A percentile compares a stretch with the other conserved stretches of the same genome.
Conservation (phyloP, 768 basidiomycete species). For the Lactarius sp. region DNA sequence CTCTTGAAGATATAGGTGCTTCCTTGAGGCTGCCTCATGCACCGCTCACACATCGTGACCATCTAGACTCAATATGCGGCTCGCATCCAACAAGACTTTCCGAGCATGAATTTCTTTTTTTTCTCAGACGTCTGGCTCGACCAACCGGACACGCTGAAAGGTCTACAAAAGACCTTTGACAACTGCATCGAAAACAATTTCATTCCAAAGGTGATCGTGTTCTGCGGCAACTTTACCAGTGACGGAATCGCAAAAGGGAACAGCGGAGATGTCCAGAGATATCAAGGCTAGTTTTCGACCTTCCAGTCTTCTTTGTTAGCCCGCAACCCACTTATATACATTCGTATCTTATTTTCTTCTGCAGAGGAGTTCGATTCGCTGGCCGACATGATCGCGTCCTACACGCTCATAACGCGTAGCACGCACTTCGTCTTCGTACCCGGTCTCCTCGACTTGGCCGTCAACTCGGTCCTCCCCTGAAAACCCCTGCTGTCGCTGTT, state of each 20-base stretch:
- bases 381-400: conserved; percentile 78
- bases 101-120: conserved; percentile 84
- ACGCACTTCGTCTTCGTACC: conserved; percentile 95
- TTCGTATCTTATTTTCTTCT: conserved; percentile 5
- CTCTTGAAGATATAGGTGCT: conserved; percentile 77
- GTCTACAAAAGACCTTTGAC: conserved; percentile 82
- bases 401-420: conserved; percentile 65
- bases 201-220: conserved; percentile 82
- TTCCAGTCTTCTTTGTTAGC: background rate
- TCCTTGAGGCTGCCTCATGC: background rate
- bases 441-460: conserved; percentile 84
- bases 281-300: conserved; percentile 57
- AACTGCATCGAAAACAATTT: conserved; percentile 83
- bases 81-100: conserved; percentile 62
- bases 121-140: conserved; percentile 97
- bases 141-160: conserved; percentile 72
- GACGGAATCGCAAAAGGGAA: conserved; percentile 75
- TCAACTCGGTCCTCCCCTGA: conserved; percentile 71
- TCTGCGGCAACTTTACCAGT: conserved; percentile 95
- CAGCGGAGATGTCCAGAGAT: conserved; percentile 71
- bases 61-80: conserved; percentile 49
- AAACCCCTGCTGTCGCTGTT: conserved; percentile 75
- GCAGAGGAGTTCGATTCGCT: conserved; percentile 84
- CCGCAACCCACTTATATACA: background rate
- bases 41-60: background rate